Base-by-base conservation (phyloP, 1,284 basidiomycete species). In the Spongiforma sp. region DNA sequence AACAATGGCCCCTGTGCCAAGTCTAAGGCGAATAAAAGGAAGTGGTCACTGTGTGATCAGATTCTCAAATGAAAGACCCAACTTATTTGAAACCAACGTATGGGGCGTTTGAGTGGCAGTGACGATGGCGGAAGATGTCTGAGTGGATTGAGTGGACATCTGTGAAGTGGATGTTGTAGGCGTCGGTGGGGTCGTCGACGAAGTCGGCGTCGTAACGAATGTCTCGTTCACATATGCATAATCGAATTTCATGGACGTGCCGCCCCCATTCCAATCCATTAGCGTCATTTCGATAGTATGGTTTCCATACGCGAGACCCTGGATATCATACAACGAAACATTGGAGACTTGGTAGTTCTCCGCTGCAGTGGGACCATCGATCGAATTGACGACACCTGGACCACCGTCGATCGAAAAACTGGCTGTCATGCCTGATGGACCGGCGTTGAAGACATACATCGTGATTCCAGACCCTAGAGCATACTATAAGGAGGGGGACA, bases 161-260 rank as follows among this genome's bases (percentile, higher is more conserved):
- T 33, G 59, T 21, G 57, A 57, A 14, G 54, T n/a, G 19, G 62
- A 64, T 2, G 72, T 60, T 9, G 67, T 33, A n/a, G 68, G 15
- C 24, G 46, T 43, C 2, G 70, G 21, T 7, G 14, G 24, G 14
- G 30, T n/a, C 21, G 52, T 54, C 21, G 50, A 59, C 10, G 62
- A 57, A 14, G 46, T 14, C 2, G 61, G 57, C n/a, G 41, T 17
- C 19, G 60, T 60, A 19, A 73, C 67, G 3, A 68, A 58, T 28
- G 71, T 56, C 60, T 73, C 71, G 30, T 75, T 76, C 17, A 73
- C 34, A 17, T 57, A 34, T 61, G 74, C 72, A 36, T 73, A 73
- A 46, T 73, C 72, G 17, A 76, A 76, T 28, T 71, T 68, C 74
- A 76, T 72, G 24, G 68, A 68, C 28, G 69, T 68, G 26, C 28